phyloP scores from a whole-genome alignment of 768 basidiomycete genomes.

The Phaeolepiota aurea region DNA sequence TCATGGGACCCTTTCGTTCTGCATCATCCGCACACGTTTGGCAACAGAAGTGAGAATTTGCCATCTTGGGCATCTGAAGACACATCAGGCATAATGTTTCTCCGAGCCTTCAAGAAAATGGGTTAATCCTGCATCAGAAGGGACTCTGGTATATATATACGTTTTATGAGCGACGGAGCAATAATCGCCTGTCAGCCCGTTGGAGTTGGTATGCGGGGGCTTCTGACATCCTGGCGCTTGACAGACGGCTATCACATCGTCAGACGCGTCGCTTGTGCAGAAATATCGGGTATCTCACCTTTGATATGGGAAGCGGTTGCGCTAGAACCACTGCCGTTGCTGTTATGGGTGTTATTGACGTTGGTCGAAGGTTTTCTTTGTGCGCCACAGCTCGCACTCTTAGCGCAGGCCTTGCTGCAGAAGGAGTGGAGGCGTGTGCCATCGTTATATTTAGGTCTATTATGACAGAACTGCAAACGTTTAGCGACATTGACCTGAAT shows the following conservation, averaged over 20 bases:
- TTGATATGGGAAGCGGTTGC: neutral
- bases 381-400: slow-evolving; percentile 25
- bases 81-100: slow-evolving; percentile 54
- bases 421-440: slow-evolving; percentile 51
- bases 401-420: slow-evolving; percentile 57
- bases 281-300: neutral
- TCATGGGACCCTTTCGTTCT: slow-evolving; percentile 42
- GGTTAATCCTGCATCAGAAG: slow-evolving; percentile 1
- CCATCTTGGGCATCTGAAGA: slow-evolving; percentile 43
- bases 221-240: slow-evolving; percentile 44
- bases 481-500: too few species aligned
- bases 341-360: slow-evolving; percentile 7
- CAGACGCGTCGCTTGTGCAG: too few species aligned
- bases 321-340: slow-evolving; percentile 8
- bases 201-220: slow-evolving; percentile 27
- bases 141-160: slow-evolving; percentile 10
- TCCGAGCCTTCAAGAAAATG: slow-evolving; percentile 21
- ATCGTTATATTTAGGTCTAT: slow-evolving; percentile 52
- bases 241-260: slow-evolving; percentile 42
- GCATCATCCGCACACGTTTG: slow-evolving; percentile 46
- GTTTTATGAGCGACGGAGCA: slow-evolving; percentile 45
- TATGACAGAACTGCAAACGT: slow-evolving; percentile 41
- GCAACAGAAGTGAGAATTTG: slow-evolving; percentile 56
- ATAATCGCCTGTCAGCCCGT: slow-evolving; percentile 33
- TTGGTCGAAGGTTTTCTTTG: slow-evolving; percentile 15